Base-by-base conservation (phyloP, 73 alveolate species). In the Paramecium sonneborni region DNA sequence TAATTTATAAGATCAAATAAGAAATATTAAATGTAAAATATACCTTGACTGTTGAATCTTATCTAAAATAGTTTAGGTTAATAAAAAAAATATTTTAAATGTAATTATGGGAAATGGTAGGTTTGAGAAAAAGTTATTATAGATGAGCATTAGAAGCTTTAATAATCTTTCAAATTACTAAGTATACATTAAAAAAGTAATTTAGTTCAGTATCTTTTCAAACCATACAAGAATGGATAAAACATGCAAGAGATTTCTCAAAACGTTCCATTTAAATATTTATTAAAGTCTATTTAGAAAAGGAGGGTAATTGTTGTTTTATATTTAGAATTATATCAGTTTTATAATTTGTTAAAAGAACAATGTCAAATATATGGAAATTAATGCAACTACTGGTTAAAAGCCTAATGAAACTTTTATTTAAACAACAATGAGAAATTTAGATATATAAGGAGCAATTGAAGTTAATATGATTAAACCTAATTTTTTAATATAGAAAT, bases 21-120 rank as follows among this genome's bases (percentile, higher is more conserved):
- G 87, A 35, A 9, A 32, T 35, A 30, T 35, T 3, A 3, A 74
- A 72, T 74, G 37, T 43, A 28, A 21, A 32, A 21, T 74, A 34
- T 5, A 84, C 92, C 11, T 21, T 84, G 18, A 88, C 26, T 39
- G 86, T 72, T 72, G 93, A 85, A 20, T 85, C 57, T 35, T 39
- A 35, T 39, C 38, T 12, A 85, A 32, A 67, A 14, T 21, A 12
- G 2, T 85, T 8, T 11, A 52, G 14, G 34, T 85, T 0, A 86
- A 67, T 85, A n/a, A 21, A 14, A 56, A 85, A 57, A 85, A 30
- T 3, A 56, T 96, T n/a, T 62, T 93, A 92, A 62, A 96, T 96
- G 21, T 94, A 96, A 86, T 89, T 97, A 0, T 97, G 99, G 99
- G 99, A 97, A 92, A 97, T 98, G 32, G 99, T 98, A 3, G 98